A percentile compares a stretch with the other conserved stretches of the same genome.
Evolutionary conservation across 108 stramenopile species (phyloP).

Genomic region (Craspedostauros australis): DNA sequence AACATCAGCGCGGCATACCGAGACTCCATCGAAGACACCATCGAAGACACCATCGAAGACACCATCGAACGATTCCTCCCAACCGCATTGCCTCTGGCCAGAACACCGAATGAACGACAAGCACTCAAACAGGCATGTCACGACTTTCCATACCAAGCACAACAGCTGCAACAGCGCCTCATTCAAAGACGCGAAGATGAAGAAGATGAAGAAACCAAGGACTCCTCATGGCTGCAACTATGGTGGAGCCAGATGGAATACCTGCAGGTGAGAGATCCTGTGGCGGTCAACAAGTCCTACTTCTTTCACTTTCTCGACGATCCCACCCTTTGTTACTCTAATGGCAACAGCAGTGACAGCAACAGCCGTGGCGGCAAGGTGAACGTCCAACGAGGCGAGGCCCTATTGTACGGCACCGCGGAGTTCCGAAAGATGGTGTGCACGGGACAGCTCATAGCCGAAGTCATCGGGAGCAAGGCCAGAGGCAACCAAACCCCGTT

Average conservation of each 20-base stretch:
- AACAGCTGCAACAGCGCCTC: constrained; percentile 57
- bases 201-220: constrained; percentile 38
- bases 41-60: constrained; percentile 54
- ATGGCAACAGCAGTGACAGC: no score
- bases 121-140: constrained; percentile 44
- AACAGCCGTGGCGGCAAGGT: not conserved
- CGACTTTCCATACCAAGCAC: constrained; percentile 48
- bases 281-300: constrained; percentile 81
- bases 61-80: constrained; percentile 59
- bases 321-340: constrained; percentile 31
- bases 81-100: constrained; percentile 63
- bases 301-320: constrained; percentile 84
- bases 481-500: constrained; percentile 56
- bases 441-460: constrained; percentile 54
- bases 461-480: constrained; percentile 47
- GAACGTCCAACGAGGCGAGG: constrained; percentile 44
- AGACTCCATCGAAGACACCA: constrained; percentile 65
- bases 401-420: constrained; percentile 63
- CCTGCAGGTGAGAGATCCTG: constrained; percentile 80
- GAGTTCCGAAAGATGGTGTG: constrained; percentile 66
- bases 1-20: constrained; percentile 51
- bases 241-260: constrained; percentile 88
- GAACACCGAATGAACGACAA: constrained; percentile 39
- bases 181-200: constrained; percentile 27
- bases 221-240: constrained; percentile 69